Conservation (phyloP, 495 filamentous ascomycete genomes). For the Xylaria longipes region DNA sequence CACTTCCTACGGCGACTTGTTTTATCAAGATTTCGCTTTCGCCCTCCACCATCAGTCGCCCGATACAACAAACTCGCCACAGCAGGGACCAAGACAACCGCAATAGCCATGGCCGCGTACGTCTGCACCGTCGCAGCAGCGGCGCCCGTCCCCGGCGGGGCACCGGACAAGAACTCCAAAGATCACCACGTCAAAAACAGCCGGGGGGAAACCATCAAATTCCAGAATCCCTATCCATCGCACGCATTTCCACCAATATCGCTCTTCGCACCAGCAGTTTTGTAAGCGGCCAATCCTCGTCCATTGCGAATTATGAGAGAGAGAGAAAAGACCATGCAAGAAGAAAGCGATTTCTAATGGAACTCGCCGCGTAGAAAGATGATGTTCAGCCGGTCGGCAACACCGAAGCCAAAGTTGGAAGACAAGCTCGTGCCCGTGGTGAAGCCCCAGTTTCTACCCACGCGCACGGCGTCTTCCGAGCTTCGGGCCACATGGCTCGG, state of each 20-base stretch:
- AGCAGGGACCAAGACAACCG: constrained; percentile 22
- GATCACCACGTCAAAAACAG: constrained; percentile 45
- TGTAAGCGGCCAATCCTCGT: constrained; percentile 18
- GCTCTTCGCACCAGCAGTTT: background rate
- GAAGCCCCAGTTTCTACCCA: constrained; percentile 72
- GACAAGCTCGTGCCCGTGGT: constrained; percentile 71
- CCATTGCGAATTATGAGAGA: background rate
- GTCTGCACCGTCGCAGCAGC: constrained; percentile 37
- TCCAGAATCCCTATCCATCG: constrained; percentile 46
- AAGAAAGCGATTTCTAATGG: background rate
- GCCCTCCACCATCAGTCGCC: constrained; percentile 7
- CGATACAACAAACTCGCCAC: constrained; percentile 31
- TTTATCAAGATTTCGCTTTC: constrained; percentile 21
- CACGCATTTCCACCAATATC: constrained; percentile 24
- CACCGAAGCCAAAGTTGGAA: constrained; percentile 60
- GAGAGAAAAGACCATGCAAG: background rate
- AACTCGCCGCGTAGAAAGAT: constrained; percentile 5
- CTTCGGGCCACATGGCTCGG: constrained; percentile 96
- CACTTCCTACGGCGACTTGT: constrained; percentile 14
- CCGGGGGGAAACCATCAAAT: constrained; percentile 42
- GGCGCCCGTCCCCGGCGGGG: constrained; percentile 25
- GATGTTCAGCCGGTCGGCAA: background rate
- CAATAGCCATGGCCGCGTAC: constrained; percentile 36
- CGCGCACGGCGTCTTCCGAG: constrained; percentile 56
- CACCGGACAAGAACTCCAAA: constrained; percentile 36